Percentiles rank a stretch among this genome's conserved stretches.
Evolutionary conservation across 1,139 yeast species (phyloP).

Genomic region (Eremothecium cymbalariae): DNA sequence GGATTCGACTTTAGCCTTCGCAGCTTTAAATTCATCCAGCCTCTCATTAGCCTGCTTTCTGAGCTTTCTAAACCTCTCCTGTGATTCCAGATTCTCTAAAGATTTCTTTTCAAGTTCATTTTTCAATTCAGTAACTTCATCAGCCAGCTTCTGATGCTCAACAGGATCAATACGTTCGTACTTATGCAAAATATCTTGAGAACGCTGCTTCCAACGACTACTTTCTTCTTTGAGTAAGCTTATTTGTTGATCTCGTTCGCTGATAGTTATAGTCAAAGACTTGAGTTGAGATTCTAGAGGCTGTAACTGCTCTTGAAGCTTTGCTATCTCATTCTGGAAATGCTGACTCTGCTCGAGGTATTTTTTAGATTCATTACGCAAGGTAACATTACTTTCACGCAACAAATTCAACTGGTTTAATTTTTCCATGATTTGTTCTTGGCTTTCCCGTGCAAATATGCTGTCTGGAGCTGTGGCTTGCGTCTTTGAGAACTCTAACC

Average conservation of each 20-base stretch:
- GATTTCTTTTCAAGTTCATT: constrained; percentile 17
- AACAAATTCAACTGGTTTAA: constrained; percentile 61
- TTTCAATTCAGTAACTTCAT: constrained; percentile 27
- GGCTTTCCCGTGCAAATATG: constrained; percentile 39
- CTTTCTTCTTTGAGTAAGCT: constrained; percentile 37
- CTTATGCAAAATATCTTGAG: constrained; percentile 41
- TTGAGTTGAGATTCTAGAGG: constrained; percentile 31
- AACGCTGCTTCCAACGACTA: constrained; percentile 45
- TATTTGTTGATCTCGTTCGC: constrained; percentile 38
- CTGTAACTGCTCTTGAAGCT: constrained; percentile 33
- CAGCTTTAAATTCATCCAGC: constrained; percentile 27
- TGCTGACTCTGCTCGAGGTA: constrained; percentile 25
- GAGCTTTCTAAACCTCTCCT: constrained; percentile 29
- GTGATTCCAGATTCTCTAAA: constrained; percentile 28
- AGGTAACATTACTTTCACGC: constrained; percentile 63
- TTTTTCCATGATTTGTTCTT: constrained; percentile 49
- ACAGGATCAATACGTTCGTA: constrained; percentile 44
- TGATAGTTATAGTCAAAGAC: constrained; percentile 35
- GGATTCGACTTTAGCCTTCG: constrained; percentile 27
- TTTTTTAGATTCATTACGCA: constrained; percentile 37
- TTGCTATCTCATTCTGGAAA: constrained; percentile 30
- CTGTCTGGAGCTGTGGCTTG: constrained; percentile 36
- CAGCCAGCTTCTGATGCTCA: constrained; percentile 35
- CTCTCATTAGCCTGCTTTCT: constrained; percentile 35
- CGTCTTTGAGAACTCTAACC: constrained; percentile 38